Evolutionary conservation across 2,329 filamentous ascomycete species (phyloP).

Genomic region (Xylaria sp.): DNA sequence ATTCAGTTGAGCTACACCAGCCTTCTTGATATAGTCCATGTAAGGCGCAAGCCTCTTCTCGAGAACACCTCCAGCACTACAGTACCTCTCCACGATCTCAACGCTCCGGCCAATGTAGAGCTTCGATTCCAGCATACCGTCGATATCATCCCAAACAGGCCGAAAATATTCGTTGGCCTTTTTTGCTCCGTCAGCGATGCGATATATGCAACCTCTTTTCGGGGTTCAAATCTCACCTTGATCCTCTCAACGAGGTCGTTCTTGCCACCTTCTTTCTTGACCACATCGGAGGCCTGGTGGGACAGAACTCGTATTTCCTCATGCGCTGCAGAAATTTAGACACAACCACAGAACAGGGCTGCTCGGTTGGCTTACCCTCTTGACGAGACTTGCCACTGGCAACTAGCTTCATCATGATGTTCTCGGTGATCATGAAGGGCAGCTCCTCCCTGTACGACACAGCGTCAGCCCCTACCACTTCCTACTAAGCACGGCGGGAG

Average conservation of each 20-base stretch:
- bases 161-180: too few species aligned
- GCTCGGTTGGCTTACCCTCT: constrained; percentile 21
- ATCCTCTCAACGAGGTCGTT: constrained; percentile 87
- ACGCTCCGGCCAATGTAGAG: constrained; percentile 51
- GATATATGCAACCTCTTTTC: too few species aligned
- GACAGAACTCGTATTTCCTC: constrained; percentile 84
- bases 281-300: constrained; percentile 70
- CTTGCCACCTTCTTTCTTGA: constrained; percentile 57
- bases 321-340: too few species aligned
- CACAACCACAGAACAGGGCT: too few species aligned
- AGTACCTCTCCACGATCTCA: constrained; percentile 50
- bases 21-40: constrained; percentile 38
- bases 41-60: constrained; percentile 45
- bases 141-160: constrained; percentile 70
- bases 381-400: constrained; percentile 34
- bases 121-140: constrained; percentile 66
- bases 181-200: too few species aligned
- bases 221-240: too few species aligned
- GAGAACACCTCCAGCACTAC: constrained; percentile 43
- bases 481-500: too few species aligned
- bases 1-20: constrained; percentile 42
- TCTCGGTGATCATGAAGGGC: constrained; percentile 75
- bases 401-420: constrained; percentile 35
- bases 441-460: constrained; percentile 46
- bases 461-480: neutral